Base-by-base conservation (phyloP, 2,329 filamentous ascomycete genomes). In the Berkeleyomyces rouxiae region DNA sequence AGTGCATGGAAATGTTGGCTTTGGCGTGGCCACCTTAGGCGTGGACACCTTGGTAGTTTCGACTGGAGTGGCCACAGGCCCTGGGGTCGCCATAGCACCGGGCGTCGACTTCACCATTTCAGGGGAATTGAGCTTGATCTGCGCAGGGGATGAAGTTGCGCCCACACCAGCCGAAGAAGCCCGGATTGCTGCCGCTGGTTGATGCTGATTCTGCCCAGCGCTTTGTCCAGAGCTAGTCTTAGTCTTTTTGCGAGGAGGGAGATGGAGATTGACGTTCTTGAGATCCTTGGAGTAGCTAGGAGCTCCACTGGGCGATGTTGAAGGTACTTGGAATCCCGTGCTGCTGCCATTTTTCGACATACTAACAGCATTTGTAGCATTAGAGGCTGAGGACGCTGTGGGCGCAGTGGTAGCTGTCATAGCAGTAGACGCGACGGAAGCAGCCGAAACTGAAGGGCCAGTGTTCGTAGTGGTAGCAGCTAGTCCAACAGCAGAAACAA, bases 241-340 rank as follows among this genome's bases (percentile, higher is more conserved):
- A 44, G 73, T 69, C 73, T 79, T 83, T 71, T 84, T 84, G 11
- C 76, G 72, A 3, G 78, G 73, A 4, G 82, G 83, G 31, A 84
- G 72, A 60, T 80, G 77, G 44, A 85, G 72, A 61, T 80, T 79
- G 43, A 81, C 80, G 40, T 84, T 71, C 59, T 77, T 74, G 55
- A 79, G 77, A 13, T 64, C 59, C 43, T 62, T 62, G 7, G 63
- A 39, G 66, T 83, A 83, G 5, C 74, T 76, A 1, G 82, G 82
- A 63, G 80, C 78, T 10, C 82, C 82, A 66, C 82, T 79, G 40
- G 83, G 82, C 4, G 82, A 84, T 7, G 76, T 72, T 16, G 76
- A 78, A 16, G 62, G 62, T 9, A 61, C 59, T 10, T 57, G 40
- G 37, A 61, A 64, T n/a, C 13, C 57, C 7, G 57, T 46, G 42